These are phyloP conservation scores for Exophiala alcalophila DNA, from an alignment of 2,329 filamentous ascomycete genomes.

Conservation along the genomic window DNA sequence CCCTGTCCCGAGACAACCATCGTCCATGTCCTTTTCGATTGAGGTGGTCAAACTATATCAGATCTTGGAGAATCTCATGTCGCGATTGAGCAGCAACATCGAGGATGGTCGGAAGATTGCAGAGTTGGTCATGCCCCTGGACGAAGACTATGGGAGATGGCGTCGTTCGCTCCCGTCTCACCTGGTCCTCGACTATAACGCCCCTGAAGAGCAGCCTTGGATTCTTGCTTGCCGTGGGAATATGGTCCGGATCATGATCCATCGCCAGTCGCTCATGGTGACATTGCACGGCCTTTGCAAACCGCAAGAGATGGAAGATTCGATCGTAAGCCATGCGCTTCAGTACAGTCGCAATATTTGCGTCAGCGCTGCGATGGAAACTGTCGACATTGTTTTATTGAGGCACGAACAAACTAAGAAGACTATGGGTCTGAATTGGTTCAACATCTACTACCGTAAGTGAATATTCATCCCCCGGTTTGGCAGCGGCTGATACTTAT, in stretches of 20 bases:
- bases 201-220: not conserved
- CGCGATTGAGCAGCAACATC: not conserved
- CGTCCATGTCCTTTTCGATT: slow-evolving; percentile 1
- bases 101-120: not conserved
- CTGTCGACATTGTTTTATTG: not conserved
- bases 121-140: slow-evolving; percentile 1
- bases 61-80: not conserved
- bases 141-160: not conserved
- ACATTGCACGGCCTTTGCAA: not conserved
- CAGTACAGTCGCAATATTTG: not conserved
- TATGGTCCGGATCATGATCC: slow-evolving; percentile 1
- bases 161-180: not conserved
- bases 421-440: slow-evolving; percentile 1
- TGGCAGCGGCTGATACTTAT: not conserved
- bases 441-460: slow-evolving; percentile 4
- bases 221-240: slow-evolving; percentile 2
- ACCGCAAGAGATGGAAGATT: not conserved
- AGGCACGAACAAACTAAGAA: slow-evolving; percentile 1
- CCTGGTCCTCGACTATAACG: not conserved
- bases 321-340: not conserved
- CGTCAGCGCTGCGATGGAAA: slow-evolving; percentile 1
- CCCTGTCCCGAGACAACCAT: not conserved
- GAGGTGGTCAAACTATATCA: slow-evolving; percentile 4
- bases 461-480: not conserved
- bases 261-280: slow-evolving; percentile 1